phyloP scores from a whole-genome alignment of 495 filamentous ascomycete species.

The Penicillium subrubescens region DNA sequence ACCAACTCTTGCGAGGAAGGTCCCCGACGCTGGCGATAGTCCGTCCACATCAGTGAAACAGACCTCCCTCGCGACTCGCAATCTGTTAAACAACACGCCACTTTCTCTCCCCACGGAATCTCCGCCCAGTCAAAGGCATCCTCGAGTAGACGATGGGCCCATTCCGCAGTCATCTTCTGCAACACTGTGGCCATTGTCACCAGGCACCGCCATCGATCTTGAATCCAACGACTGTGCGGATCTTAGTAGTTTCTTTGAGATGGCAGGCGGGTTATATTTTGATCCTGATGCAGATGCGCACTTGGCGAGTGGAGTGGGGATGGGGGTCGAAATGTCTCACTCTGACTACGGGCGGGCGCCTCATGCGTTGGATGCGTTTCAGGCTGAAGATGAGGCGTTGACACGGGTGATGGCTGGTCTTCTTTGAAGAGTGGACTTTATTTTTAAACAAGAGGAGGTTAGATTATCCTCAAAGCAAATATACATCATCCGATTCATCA shows the following conservation, averaged over 20 bases:
- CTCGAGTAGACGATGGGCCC: slow-evolving; percentile 11
- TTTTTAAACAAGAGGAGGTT: neutral
- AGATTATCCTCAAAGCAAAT: no score
- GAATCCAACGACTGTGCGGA: slow-evolving; percentile 39
- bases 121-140: slow-evolving; percentile 4
- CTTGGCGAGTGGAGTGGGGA: slow-evolving; percentile 12
- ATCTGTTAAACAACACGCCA: slow-evolving; percentile 8
- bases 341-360: slow-evolving; percentile 6
- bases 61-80: neutral
- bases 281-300: slow-evolving; percentile 25
- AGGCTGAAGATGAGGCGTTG: slow-evolving; percentile 45
- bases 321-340: slow-evolving; percentile 14
- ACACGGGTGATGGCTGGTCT: slow-evolving; percentile 46
- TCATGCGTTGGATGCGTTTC: slow-evolving; percentile 34
- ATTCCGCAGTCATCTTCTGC: slow-evolving; percentile 18
- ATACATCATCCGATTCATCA: no score
- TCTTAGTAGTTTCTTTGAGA: slow-evolving; percentile 49
- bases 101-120: slow-evolving; percentile 5
- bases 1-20: neutral
- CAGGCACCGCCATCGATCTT: slow-evolving; percentile 9
- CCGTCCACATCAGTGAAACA: neutral
- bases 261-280: slow-evolving; percentile 44
- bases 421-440: slow-evolving; percentile 18
- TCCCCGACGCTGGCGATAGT: neutral
- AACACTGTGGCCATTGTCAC: slow-evolving; percentile 29